These are phyloP conservation scores for Dictyostelium brefeldianum DNA, from an alignment of 78 protist species.

Conservation along the genomic window DNA sequence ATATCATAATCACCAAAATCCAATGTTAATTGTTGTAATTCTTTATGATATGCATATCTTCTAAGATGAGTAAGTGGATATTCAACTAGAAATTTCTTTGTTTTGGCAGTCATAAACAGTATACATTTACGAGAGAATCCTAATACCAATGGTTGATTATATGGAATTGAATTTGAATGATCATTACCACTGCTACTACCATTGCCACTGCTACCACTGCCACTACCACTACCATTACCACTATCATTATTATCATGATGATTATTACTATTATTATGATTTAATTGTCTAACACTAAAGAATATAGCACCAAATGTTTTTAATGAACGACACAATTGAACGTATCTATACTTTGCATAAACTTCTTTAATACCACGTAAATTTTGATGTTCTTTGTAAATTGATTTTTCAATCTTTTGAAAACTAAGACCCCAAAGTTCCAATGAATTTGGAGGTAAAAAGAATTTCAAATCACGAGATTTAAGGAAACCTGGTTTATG, in stretches of 20 bases:
- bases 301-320: conserved; percentile 92
- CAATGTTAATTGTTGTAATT: conserved; percentile 28
- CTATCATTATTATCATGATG: not conserved
- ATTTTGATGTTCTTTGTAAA: conserved; percentile 89
- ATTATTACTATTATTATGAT: not conserved
- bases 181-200: not conserved
- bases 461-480: conserved; percentile 75
- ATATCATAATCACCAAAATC: conserved; percentile 82
- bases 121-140: conserved; percentile 82
- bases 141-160: conserved; percentile 56
- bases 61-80: conserved; percentile 69
- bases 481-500: conserved; percentile 82
- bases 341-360: conserved; percentile 90
- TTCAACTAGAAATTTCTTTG: conserved; percentile 55
- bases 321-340: conserved; percentile 88
- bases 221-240: too few species aligned
- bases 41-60: conserved; percentile 63
- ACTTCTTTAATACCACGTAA: conserved; percentile 84
- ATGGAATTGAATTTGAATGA: conserved; percentile 16
- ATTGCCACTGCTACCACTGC: not conserved
- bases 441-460: conserved; percentile 61
- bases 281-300: conserved; percentile 77
- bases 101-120: conserved; percentile 65
- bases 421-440: conserved; percentile 81
- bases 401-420: conserved; percentile 80